phyloP scores from a whole-genome alignment of 2,329 filamentous ascomycete species.

The Aspergillus quadricinctus region DNA sequence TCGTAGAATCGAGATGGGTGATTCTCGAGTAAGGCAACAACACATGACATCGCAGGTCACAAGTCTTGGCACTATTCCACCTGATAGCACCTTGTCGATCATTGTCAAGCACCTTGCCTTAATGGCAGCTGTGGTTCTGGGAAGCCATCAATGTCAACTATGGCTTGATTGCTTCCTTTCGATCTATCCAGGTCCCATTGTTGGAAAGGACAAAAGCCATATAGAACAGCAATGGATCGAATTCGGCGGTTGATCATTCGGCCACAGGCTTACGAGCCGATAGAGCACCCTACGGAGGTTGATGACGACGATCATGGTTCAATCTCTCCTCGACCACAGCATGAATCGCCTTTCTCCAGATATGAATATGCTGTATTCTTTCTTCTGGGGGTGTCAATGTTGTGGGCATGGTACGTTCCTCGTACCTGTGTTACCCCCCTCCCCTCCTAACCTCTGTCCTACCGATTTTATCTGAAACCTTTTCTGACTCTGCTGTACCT shows the following conservation, averaged over 20 bases:
- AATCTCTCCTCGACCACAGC: slow-evolving; percentile 7
- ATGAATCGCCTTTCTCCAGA: slow-evolving; percentile 63
- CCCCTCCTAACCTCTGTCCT: background rate
- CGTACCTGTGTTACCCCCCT: background rate
- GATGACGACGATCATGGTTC: slow-evolving; percentile 27
- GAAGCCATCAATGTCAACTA: background rate
- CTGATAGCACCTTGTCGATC: background rate
- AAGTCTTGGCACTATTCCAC: background rate
- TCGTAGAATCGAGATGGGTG: background rate
- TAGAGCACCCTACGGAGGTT: slow-evolving; percentile 23
- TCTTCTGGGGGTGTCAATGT: slow-evolving; percentile 84
- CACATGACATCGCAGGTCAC: background rate
- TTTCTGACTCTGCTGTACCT: slow-evolving; percentile 2
- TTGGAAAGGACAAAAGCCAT: background rate
- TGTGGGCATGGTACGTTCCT: slow-evolving; percentile 82
- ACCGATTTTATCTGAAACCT: background rate
- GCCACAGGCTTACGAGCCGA: slow-evolving; percentile 26
- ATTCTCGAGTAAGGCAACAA: background rate
- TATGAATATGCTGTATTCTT: slow-evolving; percentile 81
- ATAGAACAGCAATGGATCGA: slow-evolving; percentile 26
- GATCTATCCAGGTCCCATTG: background rate
- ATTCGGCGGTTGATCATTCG: slow-evolving; percentile 31
- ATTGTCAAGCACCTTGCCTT: background rate
- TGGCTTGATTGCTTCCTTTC: slow-evolving; percentile 4
- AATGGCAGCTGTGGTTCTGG: background rate